These are phyloP conservation scores for Mycena rebaudengoi DNA, from an alignment of 768 basidiomycete genomes.

Conservation along the genomic window DNA sequence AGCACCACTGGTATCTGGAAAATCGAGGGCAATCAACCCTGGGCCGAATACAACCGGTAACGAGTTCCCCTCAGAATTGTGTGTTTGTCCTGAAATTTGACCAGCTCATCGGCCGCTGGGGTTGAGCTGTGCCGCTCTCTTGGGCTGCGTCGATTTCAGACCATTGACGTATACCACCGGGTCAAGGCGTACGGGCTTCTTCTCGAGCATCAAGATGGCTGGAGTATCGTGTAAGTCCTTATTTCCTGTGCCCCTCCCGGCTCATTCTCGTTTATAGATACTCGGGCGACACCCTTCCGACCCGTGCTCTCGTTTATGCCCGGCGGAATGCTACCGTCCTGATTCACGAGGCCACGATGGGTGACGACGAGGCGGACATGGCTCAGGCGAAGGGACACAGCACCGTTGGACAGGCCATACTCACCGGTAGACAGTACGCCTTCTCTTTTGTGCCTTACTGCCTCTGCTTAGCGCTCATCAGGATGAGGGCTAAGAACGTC, in stretches of 20 bases:
- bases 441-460: not conserved
- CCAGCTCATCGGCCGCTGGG: too few species aligned
- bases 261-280: not conserved
- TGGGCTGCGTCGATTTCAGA: not conserved
- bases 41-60: too few species aligned
- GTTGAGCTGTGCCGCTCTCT: not conserved
- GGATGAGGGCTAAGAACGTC: not conserved
- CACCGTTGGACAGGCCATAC: not conserved
- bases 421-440: not conserved
- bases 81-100: too few species aligned
- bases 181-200: not conserved
- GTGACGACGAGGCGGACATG: not conserved
- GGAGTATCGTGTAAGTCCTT: conserved; percentile 1
- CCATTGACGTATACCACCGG: not conserved
- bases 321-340: not conserved
- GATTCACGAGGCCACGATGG: not conserved
- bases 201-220: conserved; percentile 8
- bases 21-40: not conserved
- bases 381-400: not conserved
- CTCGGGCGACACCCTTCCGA: not conserved
- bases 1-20: not conserved
- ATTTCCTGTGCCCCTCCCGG: not conserved
- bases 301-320: not conserved
- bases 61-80: too few species aligned
- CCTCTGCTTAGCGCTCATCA: not conserved